Conservation (phyloP, 108 stramenopile genomes). For the Nannochloropsis oceanica region DNA sequence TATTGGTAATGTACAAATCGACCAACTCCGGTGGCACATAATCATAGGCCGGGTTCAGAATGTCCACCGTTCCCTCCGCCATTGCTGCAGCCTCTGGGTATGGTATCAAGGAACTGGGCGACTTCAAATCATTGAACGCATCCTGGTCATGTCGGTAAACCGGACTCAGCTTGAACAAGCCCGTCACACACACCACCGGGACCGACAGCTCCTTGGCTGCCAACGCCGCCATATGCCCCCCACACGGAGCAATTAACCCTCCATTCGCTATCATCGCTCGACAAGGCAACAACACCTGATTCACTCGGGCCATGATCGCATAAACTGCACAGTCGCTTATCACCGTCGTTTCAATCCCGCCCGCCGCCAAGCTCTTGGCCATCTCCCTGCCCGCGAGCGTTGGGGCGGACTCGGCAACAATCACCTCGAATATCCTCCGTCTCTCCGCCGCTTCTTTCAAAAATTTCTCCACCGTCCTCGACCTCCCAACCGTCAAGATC, state of each 20-base stretch:
- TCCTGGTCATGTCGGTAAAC: slow-evolving; percentile 91
- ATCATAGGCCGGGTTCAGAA: slow-evolving; percentile 81
- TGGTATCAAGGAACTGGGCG: slow-evolving; percentile 50
- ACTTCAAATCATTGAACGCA: slow-evolving; percentile 66
- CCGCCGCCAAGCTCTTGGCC: slow-evolving; percentile 63
- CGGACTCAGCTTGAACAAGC: slow-evolving; percentile 92
- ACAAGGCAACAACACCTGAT: slow-evolving; percentile 66
- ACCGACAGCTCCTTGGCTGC: slow-evolving; percentile 83
- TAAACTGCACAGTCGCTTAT: slow-evolving; percentile 56
- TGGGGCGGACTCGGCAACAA: slow-evolving; percentile 77
- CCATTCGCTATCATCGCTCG: slow-evolving; percentile 95
- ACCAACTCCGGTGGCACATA: slow-evolving; percentile 82
- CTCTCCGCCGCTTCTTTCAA: slow-evolving; percentile 54
- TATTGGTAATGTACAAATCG: slow-evolving; percentile 78
- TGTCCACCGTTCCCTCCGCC: slow-evolving; percentile 25
- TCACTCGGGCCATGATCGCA: slow-evolving; percentile 76
- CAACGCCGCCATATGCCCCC: slow-evolving; percentile 69
- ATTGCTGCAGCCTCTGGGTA: slow-evolving; percentile 48
- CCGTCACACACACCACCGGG: slow-evolving; percentile 77
- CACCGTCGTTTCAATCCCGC: slow-evolving; percentile 57
- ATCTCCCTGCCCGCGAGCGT: slow-evolving; percentile 52
- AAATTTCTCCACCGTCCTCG: slow-evolving; percentile 59
- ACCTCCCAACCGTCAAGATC: slow-evolving; percentile 68
- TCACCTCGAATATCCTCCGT: slow-evolving; percentile 63
- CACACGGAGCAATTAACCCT: slow-evolving; percentile 71